Evolutionary conservation across 371 early-diverging fungal genomes (phyloP), one percentile per base, ranked within the genome.

Genomic region (Circinella minor): DNA sequence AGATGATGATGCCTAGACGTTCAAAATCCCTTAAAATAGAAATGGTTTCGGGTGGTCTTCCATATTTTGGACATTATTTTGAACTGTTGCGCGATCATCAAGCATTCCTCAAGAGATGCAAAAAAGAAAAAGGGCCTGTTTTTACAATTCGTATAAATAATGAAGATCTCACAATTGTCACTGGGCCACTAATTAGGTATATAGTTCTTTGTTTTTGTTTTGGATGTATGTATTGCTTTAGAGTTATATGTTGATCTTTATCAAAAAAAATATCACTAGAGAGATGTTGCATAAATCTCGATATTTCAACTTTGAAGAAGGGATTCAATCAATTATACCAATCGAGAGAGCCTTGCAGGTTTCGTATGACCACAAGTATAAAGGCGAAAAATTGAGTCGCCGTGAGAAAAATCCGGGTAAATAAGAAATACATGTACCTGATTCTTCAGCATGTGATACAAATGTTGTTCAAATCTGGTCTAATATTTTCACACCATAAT

Each of bases 291-390:
- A 36, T 15, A 38, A 63, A 20, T 14, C 43, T 43, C 43, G 43
- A 18, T 15, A 34, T 1, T 43, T 72, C 15, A 67, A 63, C 39
- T 72, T 72, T 57, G 43, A 61, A 34, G 68, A 64, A 48, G 72
- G 72, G 17, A 54, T 72, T 8, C 55, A 72, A 54, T 36, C 59
- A 4, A 11, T 72, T 38, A 38, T 72, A 6, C 72, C 72, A 11
- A 61, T 57, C 0, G 17, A 39, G 4, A 64, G 65, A 4, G 60
- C 67, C 27, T 18, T 65, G 4, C 18, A 49, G 3, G 5, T 68
- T 0, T 68, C 60, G 18, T 72, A 72, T 61, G 65, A 59, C 37
- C 68, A 72, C 55, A 67, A 65, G 55, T 60, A 20, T 38, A 34
- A 18, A 11, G 65, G 46, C 14, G 68, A 59, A 18, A 51, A 39